Evolutionary conservation across 1,284 basidiomycete species (phyloP), one percentile per base, ranked within the genome.

Genomic region (Pterulicium gracile): DNA sequence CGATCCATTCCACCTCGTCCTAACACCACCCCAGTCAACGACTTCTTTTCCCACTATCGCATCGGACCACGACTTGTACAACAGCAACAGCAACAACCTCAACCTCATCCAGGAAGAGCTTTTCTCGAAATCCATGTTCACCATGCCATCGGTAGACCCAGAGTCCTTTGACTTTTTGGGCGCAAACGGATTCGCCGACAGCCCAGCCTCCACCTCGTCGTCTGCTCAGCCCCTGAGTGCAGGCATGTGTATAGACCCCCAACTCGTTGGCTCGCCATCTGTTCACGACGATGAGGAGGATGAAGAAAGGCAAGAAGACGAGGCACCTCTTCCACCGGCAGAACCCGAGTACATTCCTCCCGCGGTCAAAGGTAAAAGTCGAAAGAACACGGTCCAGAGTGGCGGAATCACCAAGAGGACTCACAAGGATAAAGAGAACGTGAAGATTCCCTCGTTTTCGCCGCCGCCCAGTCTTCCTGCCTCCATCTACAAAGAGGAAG

Each of bases 331-430:
- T 32, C 27, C 27, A n/a, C 27, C 27, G 18, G 7, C 13, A 41
- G 10, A 41, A 19, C 39, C 39, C 7, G 39, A n/a, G n/a, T 10
- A 15, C 22, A 65, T 67, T 41, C 67, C 69, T 3, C 70, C 73
- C 46, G 10, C 27, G n/a, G 66, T 70, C 58, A 75, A 78, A 55
- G 77, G 79, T 46, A 78, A 77, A 58, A 68, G 69, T 1, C 68
- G 83, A 44, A 81, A 78, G 57, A 81, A 82, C 42, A 83, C 82
- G 2, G 78, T 87, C 36, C 73, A 77, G 42, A 75, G 77, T 1
- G 86, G 85, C 4, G 85, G 85, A n/a, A 63, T 85, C 49, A 65
- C 70, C 43, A 86, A 82, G 64, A 81, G 79, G 56, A 50, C 64
- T 0, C 53, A 60, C 15, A 45, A 55, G 2, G 58, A 60, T 40